Evolutionary conservation across 306 rosid species (phyloP).

Genomic region (Mimosa pudica): DNA sequence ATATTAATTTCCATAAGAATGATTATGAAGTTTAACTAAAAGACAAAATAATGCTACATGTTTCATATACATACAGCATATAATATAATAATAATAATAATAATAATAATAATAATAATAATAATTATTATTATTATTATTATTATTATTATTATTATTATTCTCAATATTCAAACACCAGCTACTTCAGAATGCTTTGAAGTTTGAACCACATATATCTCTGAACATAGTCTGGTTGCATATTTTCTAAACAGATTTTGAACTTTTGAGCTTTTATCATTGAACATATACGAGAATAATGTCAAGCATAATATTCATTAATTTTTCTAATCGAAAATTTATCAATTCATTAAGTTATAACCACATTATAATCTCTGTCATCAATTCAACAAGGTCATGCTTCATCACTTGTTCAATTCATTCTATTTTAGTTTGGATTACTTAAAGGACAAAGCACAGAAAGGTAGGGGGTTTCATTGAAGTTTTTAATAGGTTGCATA

Average conservation of each 20-base stretch:
- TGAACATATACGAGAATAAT: not conserved
- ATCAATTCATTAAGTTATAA: not conserved
- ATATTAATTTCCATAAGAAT: not conserved
- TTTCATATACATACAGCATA: not conserved
- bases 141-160: too few relatives aligned
- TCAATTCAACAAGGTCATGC: not conserved
- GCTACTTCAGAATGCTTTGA: not conserved
- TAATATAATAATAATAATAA: not conserved
- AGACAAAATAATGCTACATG: not conserved
- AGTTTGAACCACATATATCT: not conserved
- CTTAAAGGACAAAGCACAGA: too few relatives aligned
- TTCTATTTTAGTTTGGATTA: not conserved
- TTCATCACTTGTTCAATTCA: not conserved
- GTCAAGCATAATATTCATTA: not conserved
- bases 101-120: not conserved
- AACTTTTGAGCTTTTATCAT: not conserved
- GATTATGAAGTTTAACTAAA: not conserved
- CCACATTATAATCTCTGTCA: not conserved
- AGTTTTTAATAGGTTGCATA: too few relatives aligned
- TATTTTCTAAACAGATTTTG: not conserved
- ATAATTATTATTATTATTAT: too few relatives aligned
- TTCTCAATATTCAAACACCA: not conserved
- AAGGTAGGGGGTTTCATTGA: too few relatives aligned
- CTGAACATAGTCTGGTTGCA: not conserved
- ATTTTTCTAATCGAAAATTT: not conserved